These are phyloP conservation scores for Macroventuria anomochaeta DNA, from an alignment of 2,329 filamentous ascomycete species.

Conservation along the genomic window DNA sequence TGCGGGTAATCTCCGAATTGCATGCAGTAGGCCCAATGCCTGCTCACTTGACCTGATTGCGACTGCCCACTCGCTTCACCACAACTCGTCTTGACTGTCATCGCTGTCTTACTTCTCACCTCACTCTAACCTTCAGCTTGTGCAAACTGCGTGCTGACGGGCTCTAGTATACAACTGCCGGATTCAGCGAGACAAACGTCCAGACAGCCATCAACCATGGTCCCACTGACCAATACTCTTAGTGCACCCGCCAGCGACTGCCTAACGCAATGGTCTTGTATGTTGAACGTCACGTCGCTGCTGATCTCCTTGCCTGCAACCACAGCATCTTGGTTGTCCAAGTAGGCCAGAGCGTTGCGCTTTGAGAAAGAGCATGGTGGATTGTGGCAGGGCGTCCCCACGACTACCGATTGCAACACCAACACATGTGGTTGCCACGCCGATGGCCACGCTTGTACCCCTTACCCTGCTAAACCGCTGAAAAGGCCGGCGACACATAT, in stretches of 20 bases:
- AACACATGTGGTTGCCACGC: conserved; percentile 16
- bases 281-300: background rate
- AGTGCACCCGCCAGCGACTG: conserved; percentile 9
- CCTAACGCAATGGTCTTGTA: conserved; percentile 5
- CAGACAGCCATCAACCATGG: background rate
- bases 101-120: conserved; percentile 4
- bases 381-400: background rate
- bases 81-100: background rate
- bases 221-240: conserved; percentile 13
- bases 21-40: conserved; percentile 28
- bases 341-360: background rate
- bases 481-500: background rate
- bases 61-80: conserved; percentile 16
- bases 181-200: conserved; percentile 2
- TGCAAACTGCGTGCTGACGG: background rate
- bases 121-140: background rate
- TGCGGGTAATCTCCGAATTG: conserved; percentile 14
- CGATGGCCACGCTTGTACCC: background rate
- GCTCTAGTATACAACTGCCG: background rate
- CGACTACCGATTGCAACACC: conserved; percentile 2
- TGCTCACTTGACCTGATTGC: conserved; percentile 29
- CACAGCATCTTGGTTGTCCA: background rate
- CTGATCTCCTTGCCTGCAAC: background rate
- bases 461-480: background rate
- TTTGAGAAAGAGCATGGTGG: conserved; percentile 6